A percentile compares a stretch with the other conserved stretches of the same genome.
phyloP scores from a whole-genome alignment of 768 basidiomycete genomes.

The Trametes coccinea region DNA sequence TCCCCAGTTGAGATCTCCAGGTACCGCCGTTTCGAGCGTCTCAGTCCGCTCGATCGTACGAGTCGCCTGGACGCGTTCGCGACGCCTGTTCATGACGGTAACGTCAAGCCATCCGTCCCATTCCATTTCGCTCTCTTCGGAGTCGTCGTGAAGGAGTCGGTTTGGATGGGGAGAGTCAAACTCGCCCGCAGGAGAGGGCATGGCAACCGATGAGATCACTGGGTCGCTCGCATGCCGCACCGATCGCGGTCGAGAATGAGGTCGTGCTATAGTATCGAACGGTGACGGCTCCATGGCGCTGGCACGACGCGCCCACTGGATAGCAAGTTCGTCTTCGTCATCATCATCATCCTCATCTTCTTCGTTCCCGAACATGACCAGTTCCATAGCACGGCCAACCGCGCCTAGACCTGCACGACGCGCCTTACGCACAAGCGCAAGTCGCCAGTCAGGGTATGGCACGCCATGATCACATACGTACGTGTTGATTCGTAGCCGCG shows the following conservation, averaged over 20 bases:
- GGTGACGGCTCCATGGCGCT: conserved; percentile 20
- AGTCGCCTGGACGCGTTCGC: conserved; percentile 24
- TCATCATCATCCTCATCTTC: conserved; percentile 9
- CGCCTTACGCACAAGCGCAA: conserved; percentile 49
- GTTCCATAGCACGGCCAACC: conserved; percentile 54
- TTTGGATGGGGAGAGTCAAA: not conserved
- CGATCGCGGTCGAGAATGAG: not conserved
- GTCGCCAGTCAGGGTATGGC: conserved; percentile 70
- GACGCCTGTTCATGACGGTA: conserved; percentile 43
- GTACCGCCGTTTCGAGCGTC: conserved; percentile 5
- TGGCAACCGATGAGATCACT: not conserved
- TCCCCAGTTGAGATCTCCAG: conserved; percentile 6
- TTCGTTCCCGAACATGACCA: conserved; percentile 27
- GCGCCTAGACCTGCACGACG: conserved; percentile 59
- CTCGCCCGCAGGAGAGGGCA: not conserved
- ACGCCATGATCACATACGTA: conserved; percentile 27
- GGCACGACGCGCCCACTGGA: conserved; percentile 17
- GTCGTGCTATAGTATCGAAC: conserved; percentile 23
- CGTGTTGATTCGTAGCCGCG: conserved; percentile 29
- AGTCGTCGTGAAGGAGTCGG: not conserved
- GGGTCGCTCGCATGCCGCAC: conserved; percentile 1
- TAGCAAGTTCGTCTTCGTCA: conserved; percentile 24
- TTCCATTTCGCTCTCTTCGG: conserved; percentile 52
- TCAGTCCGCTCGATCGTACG: conserved; percentile 4
- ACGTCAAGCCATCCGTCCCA: conserved; percentile 71